These are phyloP conservation scores for Pseudofabraea citricarpa DNA, from an alignment of 2,329 filamentous ascomycete genomes.

Conservation along the genomic window DNA sequence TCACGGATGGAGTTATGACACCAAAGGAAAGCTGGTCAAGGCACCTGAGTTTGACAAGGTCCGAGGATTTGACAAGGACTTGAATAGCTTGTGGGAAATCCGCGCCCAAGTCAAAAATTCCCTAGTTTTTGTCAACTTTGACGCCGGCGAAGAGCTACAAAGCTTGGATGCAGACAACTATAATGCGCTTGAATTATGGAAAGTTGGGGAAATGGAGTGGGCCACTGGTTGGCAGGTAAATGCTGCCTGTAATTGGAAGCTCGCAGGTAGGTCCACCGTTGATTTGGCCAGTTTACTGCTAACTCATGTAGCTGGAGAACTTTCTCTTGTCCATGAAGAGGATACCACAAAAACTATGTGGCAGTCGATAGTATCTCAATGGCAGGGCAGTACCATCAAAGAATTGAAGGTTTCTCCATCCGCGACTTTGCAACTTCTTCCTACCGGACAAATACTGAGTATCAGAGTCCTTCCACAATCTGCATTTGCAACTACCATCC, in stretches of 20 bases:
- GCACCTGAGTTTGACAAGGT: conserved; percentile 25
- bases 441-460: conserved; percentile 1
- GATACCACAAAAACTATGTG: neutral
- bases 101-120: conserved; percentile 11
- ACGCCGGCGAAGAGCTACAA: conserved; percentile 4
- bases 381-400: neutral
- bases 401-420: neutral
- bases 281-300: neutral
- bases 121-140: conserved; percentile 22
- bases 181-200: conserved; percentile 7
- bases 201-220: conserved; percentile 10
- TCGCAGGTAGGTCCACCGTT: conserved; percentile 15
- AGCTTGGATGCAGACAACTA: neutral
- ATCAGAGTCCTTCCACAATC: conserved; percentile 6
- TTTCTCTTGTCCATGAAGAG: neutral
- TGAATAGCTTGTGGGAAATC: conserved; percentile 23
- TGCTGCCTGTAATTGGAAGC: conserved; percentile 23
- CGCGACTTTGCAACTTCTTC: neutral
- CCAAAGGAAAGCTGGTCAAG: conserved; percentile 22
- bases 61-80: conserved; percentile 20
- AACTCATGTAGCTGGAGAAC: conserved; percentile 3
- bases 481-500: conserved; percentile 2
- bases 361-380: neutral
- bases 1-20: conserved; percentile 26
- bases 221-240: conserved; percentile 20